A percentile compares a stretch with the other conserved stretches of the same genome.
phyloP scores from a whole-genome alignment of 2,329 filamentous ascomycete genomes.

The Calonectria multiphialidica region DNA sequence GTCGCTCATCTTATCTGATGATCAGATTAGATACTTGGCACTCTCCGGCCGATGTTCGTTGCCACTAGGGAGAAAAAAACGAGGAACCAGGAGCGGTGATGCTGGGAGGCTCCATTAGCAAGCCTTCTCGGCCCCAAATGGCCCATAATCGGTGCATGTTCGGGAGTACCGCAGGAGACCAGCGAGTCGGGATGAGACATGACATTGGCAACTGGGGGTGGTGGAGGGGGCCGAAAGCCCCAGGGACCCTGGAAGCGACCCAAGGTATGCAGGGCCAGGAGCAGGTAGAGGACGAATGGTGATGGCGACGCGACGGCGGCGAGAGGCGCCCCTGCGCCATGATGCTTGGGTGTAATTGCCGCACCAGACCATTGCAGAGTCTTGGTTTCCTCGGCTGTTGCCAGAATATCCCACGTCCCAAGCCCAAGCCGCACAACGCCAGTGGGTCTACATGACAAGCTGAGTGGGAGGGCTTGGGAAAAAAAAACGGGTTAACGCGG shows the following conservation, averaged over 20 bases:
- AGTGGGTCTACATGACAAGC: constrained; percentile 34
- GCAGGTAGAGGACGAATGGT: background rate
- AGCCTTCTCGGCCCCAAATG: background rate
- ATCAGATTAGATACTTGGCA: constrained; percentile 56
- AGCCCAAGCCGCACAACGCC: constrained; percentile 21
- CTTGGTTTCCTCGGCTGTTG: constrained; percentile 11
- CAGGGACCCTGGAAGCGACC: background rate
- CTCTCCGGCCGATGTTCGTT: background rate
- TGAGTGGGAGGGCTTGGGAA: constrained; percentile 20
- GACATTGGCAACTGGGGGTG: background rate
- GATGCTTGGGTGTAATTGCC: constrained; percentile 35
- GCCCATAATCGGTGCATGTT: background rate
- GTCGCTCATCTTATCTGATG: constrained; percentile 57
- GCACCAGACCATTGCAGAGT: constrained; percentile 27
- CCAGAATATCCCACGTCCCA: constrained; percentile 7
- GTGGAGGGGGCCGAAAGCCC: background rate
- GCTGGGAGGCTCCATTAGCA: background rate
- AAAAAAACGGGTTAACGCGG: constrained; percentile 36
- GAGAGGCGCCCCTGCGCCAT: constrained; percentile 23
- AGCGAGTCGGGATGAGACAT: background rate
- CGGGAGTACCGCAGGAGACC: constrained; percentile 2
- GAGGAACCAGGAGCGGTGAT: background rate
- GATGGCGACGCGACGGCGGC: constrained; percentile 13
- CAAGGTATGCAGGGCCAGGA: constrained; percentile 13
- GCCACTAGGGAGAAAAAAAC: background rate